Conservation (phyloP, 352 stramenopile species). For the Lagenidium sp. region DNA sequence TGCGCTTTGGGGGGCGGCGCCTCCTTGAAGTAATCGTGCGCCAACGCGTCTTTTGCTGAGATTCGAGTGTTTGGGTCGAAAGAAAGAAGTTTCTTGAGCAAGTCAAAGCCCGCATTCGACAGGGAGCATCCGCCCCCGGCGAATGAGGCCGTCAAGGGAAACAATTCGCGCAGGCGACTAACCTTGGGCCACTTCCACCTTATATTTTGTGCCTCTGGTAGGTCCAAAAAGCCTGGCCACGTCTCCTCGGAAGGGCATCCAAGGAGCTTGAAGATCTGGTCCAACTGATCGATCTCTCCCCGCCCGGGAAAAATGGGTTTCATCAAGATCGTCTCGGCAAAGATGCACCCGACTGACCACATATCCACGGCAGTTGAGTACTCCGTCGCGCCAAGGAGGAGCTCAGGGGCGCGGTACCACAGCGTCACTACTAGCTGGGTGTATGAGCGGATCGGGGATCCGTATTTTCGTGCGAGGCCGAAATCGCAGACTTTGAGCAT, state of each 20-base stretch:
- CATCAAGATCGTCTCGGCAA: constrained; percentile 93
- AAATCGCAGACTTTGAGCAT: constrained; percentile 84
- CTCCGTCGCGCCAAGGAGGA: constrained; percentile 84
- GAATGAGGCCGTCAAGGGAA: constrained; percentile 52
- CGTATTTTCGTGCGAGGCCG: constrained; percentile 75
- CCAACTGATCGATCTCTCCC: constrained; percentile 94
- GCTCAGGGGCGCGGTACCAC: constrained; percentile 91
- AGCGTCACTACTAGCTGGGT: constrained; percentile 93
- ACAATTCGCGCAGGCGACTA: constrained; percentile 71
- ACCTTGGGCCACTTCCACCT: constrained; percentile 61
- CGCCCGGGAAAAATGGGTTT: constrained; percentile 90
- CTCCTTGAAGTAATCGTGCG: constrained; percentile 78
- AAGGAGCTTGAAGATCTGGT: constrained; percentile 94
- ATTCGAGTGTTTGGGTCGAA: constrained; percentile 44
- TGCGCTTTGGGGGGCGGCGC: constrained; percentile 48
- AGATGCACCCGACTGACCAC: constrained; percentile 96
- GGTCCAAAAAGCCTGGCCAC: constrained; percentile 77
- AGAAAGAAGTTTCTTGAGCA: constrained; percentile 39
- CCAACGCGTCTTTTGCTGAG: constrained; percentile 65
- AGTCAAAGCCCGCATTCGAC: constrained; percentile 67
- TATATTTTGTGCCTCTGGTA: constrained; percentile 52
- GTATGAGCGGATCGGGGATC: constrained; percentile 62
- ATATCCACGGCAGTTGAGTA: constrained; percentile 96
- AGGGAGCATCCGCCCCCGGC: constrained; percentile 41
- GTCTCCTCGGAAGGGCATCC: constrained; percentile 85